Evolutionary conservation across 306 rosid species (phyloP).

Genomic region (Rubus parviflorus): DNA sequence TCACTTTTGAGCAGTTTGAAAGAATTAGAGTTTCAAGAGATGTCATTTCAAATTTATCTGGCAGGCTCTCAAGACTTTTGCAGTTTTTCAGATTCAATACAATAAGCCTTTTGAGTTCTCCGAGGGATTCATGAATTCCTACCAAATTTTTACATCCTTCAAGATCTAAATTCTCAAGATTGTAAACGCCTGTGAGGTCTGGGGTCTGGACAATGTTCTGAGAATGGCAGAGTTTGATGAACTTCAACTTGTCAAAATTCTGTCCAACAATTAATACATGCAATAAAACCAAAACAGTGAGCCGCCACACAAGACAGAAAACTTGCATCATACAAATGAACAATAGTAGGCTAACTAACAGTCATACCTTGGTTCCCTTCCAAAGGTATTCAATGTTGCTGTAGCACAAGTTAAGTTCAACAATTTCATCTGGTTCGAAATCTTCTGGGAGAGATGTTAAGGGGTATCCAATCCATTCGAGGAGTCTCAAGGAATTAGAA

Average conservation of each 20-base stretch:
- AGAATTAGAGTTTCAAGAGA: not conserved
- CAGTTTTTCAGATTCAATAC: not conserved
- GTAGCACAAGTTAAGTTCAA: constrained; percentile 10
- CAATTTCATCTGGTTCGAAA: constrained; percentile 3
- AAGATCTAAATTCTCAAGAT: not conserved
- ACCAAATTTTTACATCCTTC: not conserved
- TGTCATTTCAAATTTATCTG: not conserved
- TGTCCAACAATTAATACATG: not conserved
- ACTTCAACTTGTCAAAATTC: not conserved
- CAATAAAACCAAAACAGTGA: too few relatives aligned
- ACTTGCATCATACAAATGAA: too few relatives aligned
- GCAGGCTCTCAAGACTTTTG: not conserved
- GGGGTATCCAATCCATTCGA: constrained; percentile 2
- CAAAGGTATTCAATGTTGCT: constrained; percentile 18
- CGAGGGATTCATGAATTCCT: not conserved
- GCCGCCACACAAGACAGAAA: too few relatives aligned
- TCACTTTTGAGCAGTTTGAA: not conserved
- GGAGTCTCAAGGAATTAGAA: not conserved
- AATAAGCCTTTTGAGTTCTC: not conserved
- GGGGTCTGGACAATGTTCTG: not conserved
- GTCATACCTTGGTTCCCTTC: constrained; percentile 17
- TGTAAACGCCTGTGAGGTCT: not conserved
- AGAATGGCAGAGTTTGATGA: not conserved
- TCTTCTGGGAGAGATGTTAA: constrained; percentile 9
- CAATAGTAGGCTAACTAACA: not conserved